phyloP scores from a whole-genome alignment of 75 land plant species.

The Cryptomeria japonica region DNA sequence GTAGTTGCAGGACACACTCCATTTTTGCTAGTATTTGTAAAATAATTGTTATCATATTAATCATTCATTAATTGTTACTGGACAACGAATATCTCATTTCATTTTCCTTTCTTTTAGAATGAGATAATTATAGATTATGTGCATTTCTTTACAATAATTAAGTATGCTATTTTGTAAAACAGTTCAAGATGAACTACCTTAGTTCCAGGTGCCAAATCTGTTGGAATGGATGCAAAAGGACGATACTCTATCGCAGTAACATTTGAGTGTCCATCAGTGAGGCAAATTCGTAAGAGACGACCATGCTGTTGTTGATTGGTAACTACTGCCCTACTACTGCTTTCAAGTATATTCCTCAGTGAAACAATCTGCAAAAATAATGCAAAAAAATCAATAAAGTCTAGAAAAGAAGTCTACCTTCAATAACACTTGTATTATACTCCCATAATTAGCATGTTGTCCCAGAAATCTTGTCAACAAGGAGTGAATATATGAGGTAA shows the following conservation, averaged over 20 bases:
- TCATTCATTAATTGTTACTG: neutral
- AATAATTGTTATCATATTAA: neutral
- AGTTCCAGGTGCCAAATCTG: slow-evolving; percentile 74
- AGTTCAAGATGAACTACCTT: slow-evolving; percentile 49
- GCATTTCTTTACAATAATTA: neutral
- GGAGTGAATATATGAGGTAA: neutral
- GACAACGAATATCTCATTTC: neutral
- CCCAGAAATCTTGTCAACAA: neutral
- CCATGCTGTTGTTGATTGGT: slow-evolving; percentile 14
- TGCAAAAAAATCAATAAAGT: neutral
- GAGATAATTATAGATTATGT: neutral
- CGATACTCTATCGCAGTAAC: slow-evolving; percentile 68
- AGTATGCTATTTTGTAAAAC: neutral
- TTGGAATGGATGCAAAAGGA: slow-evolving; percentile 47
- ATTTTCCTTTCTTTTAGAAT: neutral
- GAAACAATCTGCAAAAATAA: slow-evolving; percentile 47
- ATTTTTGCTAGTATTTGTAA: neutral
- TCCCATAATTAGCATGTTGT: neutral
- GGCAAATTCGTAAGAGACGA: slow-evolving; percentile 56
- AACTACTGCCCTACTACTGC: slow-evolving; percentile 37
- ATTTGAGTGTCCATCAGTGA: slow-evolving; percentile 71
- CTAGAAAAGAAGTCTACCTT: neutral
- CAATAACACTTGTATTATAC: neutral
- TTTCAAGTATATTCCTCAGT: slow-evolving; percentile 50
- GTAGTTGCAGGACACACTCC: neutral